Conservation (phyloP, 2,329 filamentous ascomycete genomes). For the Verticillium longisporum region DNA sequence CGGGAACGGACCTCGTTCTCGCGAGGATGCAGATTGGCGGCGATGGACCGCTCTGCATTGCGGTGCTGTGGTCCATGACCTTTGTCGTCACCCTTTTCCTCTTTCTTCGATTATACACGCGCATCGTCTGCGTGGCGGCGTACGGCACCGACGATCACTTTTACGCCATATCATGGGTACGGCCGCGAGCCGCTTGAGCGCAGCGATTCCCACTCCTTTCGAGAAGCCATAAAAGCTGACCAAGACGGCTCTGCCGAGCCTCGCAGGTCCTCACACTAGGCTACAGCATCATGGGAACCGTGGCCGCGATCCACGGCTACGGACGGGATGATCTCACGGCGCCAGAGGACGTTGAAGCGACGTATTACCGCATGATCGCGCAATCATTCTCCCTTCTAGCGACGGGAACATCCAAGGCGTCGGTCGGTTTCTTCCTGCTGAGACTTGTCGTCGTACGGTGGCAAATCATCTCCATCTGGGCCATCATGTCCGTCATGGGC, state of each 20-base stretch:
- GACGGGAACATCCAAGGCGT: constrained; percentile 30
- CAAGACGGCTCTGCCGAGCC: not conserved
- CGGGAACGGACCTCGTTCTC: not conserved
- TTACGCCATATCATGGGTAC: constrained; percentile 21
- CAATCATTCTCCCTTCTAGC: constrained; percentile 29
- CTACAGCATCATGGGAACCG: not conserved
- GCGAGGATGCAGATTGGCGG: not conserved
- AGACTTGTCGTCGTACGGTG: constrained; percentile 25
- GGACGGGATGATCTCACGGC: not conserved
- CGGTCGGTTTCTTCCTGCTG: constrained; percentile 30
- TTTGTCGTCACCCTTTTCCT: constrained; percentile 19
- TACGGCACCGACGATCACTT: constrained; percentile 27
- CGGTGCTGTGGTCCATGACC: constrained; percentile 16
- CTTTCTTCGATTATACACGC: constrained; percentile 26
- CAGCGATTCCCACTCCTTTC: not conserved
- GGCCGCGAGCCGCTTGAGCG: too few relatives aligned
- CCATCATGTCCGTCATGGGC: constrained; percentile 14
- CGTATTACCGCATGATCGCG: constrained; percentile 23
- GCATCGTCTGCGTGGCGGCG: constrained; percentile 18
- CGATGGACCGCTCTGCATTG: constrained; percentile 1
- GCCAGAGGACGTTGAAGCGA: constrained; percentile 16
- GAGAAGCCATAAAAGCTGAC: not conserved
- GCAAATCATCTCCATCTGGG: constrained; percentile 28
- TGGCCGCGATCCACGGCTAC: not conserved
- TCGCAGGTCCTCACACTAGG: not conserved